Evolutionary conservation across 1,284 basidiomycete genomes (phyloP).

Genomic region (Ganoderma resinaceum): DNA sequence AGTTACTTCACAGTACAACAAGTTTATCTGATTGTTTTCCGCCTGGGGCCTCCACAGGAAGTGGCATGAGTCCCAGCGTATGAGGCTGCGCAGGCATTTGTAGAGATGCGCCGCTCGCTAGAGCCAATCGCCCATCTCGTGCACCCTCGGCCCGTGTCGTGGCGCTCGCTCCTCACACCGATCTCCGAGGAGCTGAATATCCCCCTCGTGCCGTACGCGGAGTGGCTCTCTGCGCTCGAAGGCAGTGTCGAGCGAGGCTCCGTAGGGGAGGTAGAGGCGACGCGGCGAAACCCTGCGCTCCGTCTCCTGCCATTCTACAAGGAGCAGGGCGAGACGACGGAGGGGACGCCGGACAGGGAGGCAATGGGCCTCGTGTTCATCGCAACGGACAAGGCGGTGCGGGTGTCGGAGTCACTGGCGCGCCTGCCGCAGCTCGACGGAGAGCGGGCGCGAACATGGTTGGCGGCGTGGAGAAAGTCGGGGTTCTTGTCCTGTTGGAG

Average conservation of each 20-base stretch:
- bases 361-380: conserved; percentile 26
- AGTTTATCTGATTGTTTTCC: neutral
- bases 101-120: conserved; percentile 32
- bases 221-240: conserved; percentile 33
- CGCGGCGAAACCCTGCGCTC: conserved; percentile 40
- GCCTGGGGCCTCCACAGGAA: conserved; percentile 14
- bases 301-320: conserved; percentile 41
- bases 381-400: conserved; percentile 22
- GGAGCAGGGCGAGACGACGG: neutral
- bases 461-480: conserved; percentile 24
- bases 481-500: conserved; percentile 10
- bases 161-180: conserved; percentile 28
- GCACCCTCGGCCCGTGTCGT: conserved; percentile 36
- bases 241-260: conserved; percentile 17
- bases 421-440: conserved; percentile 18
- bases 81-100: conserved; percentile 32
- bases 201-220: conserved; percentile 33
- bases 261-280: conserved; percentile 40
- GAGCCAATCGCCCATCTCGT: conserved; percentile 38
- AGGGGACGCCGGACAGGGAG: conserved; percentile 19
- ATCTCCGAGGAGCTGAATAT: conserved; percentile 31
- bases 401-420: conserved; percentile 21
- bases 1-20: conserved; percentile 10
- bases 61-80: conserved; percentile 38
- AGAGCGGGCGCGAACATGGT: conserved; percentile 21